A percentile compares a stretch with the other conserved stretches of the same genome.
Evolutionary conservation across 768 basidiomycete species (phyloP).

Genomic region (Boletus rufocinnamomeus): DNA sequence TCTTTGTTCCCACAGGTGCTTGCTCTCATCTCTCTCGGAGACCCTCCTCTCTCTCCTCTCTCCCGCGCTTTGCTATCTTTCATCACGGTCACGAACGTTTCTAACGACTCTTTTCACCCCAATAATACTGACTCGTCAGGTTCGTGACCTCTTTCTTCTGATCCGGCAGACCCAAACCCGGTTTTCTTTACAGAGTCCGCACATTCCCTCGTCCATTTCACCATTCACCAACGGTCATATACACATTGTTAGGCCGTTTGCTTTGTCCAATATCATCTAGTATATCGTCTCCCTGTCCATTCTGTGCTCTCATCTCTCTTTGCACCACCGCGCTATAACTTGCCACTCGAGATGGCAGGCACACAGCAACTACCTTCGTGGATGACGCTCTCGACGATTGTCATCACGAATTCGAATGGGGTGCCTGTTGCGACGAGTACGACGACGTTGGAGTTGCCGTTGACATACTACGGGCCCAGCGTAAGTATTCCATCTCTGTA

Average conservation of each 20-base stretch:
- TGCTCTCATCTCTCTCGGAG: constrained; percentile 12
- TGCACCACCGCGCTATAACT: not conserved
- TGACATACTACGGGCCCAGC: constrained; percentile 83
- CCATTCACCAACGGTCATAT: constrained; percentile 5
- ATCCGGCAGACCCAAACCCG: not conserved
- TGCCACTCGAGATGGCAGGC: constrained; percentile 34
- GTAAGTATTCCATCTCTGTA: constrained; percentile 47
- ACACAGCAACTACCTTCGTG: constrained; percentile 74
- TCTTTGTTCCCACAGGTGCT: constrained; percentile 21
- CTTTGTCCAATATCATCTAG: constrained; percentile 7
- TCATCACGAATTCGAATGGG: constrained; percentile 56
- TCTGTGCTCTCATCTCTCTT: constrained; percentile 11
- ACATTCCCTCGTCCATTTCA: constrained; percentile 28
- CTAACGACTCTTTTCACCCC: constrained; percentile 19
- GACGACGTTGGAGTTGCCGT: constrained; percentile 61
- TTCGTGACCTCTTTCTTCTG: constrained; percentile 10
- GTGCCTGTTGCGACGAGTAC: constrained; percentile 56
- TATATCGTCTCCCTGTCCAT: constrained; percentile 6
- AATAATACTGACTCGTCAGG: constrained; percentile 16
- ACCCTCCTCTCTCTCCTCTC: constrained; percentile 6
- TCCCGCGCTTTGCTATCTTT: constrained; percentile 6
- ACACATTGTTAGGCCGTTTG: not conserved
- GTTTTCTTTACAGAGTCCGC: constrained; percentile 18
- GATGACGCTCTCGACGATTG: constrained; percentile 58
- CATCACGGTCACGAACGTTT: constrained; percentile 10